These are phyloP conservation scores for Alternaria infectoria DNA, from an alignment of 2,329 filamentous ascomycete species.

Conservation along the genomic window DNA sequence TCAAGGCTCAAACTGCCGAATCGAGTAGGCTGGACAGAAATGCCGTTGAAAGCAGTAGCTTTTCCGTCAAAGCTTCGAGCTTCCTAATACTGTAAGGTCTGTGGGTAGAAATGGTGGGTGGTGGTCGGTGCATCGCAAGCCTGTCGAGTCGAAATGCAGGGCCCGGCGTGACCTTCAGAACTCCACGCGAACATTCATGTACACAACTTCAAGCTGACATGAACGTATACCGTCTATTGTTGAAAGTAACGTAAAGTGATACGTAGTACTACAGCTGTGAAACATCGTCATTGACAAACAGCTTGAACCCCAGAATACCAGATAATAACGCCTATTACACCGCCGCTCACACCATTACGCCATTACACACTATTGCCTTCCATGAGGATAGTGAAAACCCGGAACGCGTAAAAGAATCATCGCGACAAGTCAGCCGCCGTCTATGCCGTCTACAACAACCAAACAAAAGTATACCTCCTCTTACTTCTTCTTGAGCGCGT, in stretches of 20 bases:
- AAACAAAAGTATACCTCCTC: background rate
- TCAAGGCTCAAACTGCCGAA: constrained; percentile 32
- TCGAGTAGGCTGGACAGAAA: constrained; percentile 23
- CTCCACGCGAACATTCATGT: background rate
- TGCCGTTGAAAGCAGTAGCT: constrained; percentile 34
- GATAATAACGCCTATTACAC: constrained; percentile 31
- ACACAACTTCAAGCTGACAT: background rate
- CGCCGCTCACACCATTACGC: constrained; percentile 27
- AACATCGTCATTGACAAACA: constrained; percentile 3
- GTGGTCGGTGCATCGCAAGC: constrained; percentile 29
- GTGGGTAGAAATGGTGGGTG: constrained; percentile 7
- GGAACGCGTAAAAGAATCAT: background rate
- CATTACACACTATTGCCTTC: constrained; percentile 32
- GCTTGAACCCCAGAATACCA: background rate
- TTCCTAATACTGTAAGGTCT: constrained; percentile 36
- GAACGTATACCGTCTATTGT: constrained; percentile 9
- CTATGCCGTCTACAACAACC: constrained; percentile 28
- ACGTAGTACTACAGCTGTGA: constrained; percentile 3
- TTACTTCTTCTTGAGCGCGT: background rate
- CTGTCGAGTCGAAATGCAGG: constrained; percentile 12
- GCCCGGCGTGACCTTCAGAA: background rate
- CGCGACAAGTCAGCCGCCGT: constrained; percentile 13
- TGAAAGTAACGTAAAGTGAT: constrained; percentile 3
- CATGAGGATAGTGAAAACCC: background rate
- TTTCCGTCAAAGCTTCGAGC: constrained; percentile 44